Evolutionary conservation across 169 alveolate species (phyloP).

Genomic region (Eimeria maxima): DNA sequence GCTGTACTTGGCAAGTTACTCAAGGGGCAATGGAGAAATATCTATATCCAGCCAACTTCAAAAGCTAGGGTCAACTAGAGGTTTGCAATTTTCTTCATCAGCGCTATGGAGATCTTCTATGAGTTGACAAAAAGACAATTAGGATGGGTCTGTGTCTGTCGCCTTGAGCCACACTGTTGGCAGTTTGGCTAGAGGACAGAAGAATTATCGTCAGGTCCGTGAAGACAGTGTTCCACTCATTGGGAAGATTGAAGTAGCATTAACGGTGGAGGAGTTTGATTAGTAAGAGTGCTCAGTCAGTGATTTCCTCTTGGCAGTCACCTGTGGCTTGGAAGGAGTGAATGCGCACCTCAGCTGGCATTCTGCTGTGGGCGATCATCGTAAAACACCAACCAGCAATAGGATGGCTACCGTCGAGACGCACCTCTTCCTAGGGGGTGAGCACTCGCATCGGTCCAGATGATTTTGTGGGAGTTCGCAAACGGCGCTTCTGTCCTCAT

Average conservation of each 20-base stretch:
- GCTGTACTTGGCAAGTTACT: neutral
- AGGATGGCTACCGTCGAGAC: neutral
- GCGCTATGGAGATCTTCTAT: neutral
- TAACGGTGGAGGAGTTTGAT: neutral
- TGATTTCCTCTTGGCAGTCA: too few species aligned
- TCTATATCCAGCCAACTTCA: neutral
- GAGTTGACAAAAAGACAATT: too few species aligned
- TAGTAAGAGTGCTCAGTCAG: neutral
- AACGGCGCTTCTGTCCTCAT: neutral
- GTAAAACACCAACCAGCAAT: neutral
- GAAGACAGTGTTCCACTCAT: neutral
- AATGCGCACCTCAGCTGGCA: neutral
- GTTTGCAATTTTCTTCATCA: neutral
- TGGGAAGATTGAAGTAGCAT: neutral
- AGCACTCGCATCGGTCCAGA: neutral
- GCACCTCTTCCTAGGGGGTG: neutral
- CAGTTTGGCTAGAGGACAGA: too few species aligned
- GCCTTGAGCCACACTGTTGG: neutral
- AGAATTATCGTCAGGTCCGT: neutral
- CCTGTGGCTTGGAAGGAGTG: neutral
- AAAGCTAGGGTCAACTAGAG: neutral
- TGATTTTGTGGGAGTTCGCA: neutral
- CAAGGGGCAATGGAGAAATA: neutral
- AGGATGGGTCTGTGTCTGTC: neutral
- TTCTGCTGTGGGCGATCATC: neutral